Evolutionary conservation across 495 filamentous ascomycete genomes (phyloP).

Genomic region (Penicillium fimorum): DNA sequence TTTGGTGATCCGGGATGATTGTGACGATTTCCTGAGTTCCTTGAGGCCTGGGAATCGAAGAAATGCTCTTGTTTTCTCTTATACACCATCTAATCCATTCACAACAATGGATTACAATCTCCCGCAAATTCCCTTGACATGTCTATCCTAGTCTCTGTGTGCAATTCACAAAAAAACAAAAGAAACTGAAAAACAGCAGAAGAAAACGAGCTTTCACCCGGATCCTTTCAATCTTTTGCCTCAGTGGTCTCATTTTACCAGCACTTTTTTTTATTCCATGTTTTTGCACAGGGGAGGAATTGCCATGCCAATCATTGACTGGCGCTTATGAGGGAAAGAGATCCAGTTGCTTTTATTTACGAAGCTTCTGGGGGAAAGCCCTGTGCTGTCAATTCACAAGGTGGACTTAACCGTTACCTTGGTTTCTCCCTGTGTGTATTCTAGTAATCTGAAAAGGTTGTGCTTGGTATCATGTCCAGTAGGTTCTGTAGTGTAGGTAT

Average conservation of each 20-base stretch:
- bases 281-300: constrained; percentile 45
- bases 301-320: constrained; percentile 55
- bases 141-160: constrained; percentile 51
- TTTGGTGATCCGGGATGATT: constrained; percentile 32
- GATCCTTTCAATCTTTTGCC: constrained; percentile 33
- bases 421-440: constrained; percentile 50
- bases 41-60: constrained; percentile 13
- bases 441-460: constrained; percentile 44
- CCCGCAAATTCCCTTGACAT: constrained; percentile 42
- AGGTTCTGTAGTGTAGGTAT: constrained; percentile 5
- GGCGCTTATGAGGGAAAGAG: constrained; percentile 99
- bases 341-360: constrained; percentile 53
- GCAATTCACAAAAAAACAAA: constrained; percentile 36
- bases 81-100: constrained; percentile 27
- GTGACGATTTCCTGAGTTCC: constrained; percentile 18
- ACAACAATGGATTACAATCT: constrained; percentile 25
- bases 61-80: constrained; percentile 32
- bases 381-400: constrained; percentile 70
- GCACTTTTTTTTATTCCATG: constrained; percentile 29
- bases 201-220: constrained; percentile 39
- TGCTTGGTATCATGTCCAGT: constrained; percentile 28
- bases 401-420: constrained; percentile 62
- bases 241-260: constrained; percentile 28
- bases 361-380: constrained; percentile 81
- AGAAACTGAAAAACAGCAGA: constrained; percentile 41